These are phyloP conservation scores for Aspergillus glaucus DNA, from an alignment of 2,329 filamentous ascomycete genomes.

Conservation along the genomic window DNA sequence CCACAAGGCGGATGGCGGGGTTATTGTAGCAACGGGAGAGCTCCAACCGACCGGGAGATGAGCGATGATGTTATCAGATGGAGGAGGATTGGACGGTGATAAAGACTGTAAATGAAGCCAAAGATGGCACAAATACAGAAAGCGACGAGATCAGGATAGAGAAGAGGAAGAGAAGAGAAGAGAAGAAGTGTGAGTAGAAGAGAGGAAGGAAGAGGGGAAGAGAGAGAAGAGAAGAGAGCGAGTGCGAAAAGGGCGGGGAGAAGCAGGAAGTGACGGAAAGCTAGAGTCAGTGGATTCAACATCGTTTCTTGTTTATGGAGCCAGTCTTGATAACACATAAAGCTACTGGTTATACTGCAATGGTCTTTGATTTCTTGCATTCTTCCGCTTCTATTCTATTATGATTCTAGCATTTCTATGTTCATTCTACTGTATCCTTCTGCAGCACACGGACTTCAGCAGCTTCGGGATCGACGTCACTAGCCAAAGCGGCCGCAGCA, in stretches of 20 bases:
- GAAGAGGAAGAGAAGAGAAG: slow-evolving; percentile 1
- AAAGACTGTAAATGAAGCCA: background rate
- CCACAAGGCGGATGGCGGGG: slow-evolving; percentile 1
- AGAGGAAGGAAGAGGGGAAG: slow-evolving; percentile 6
- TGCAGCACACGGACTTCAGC: background rate
- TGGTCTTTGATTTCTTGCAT: background rate
- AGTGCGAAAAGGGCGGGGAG: slow-evolving; percentile 8
- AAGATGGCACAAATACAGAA: background rate
- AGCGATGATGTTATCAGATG: background rate
- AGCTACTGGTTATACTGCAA: too few species aligned
- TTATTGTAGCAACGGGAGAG: background rate
- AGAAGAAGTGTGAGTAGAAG: slow-evolving; percentile 2
- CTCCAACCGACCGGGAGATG: background rate
- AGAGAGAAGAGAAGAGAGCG: slow-evolving; percentile 3
- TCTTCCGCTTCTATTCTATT: background rate
- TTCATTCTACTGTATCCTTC: background rate
- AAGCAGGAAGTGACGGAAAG: slow-evolving; percentile 6
- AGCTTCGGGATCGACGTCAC: background rate
- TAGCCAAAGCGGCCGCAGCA: background rate
- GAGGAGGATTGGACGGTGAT: background rate
- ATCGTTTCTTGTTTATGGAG: background rate
- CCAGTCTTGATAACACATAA: background rate
- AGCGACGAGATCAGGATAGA: background rate
- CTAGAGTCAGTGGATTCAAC: background rate
- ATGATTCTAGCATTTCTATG: background rate